These are phyloP conservation scores for Durotheca rogersii DNA, from an alignment of 495 filamentous ascomycete species.

Conservation along the genomic window DNA sequence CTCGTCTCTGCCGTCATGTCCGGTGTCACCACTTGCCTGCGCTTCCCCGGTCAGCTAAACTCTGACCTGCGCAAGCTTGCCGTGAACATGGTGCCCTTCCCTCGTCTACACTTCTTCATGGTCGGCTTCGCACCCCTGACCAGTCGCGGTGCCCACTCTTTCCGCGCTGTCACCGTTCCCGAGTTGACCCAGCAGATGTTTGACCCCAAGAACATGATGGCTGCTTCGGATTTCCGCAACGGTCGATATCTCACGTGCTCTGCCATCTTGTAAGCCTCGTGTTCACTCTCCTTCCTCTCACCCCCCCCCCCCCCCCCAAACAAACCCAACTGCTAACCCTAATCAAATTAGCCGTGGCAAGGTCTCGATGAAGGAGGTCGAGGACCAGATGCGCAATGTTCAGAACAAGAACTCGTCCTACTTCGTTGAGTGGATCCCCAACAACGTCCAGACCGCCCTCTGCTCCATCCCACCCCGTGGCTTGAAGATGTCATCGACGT, in stretches of 20 bases:
- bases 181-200: conserved; percentile 99
- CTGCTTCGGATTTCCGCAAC: conserved; percentile 98
- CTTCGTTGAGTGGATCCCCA: conserved; percentile 99
- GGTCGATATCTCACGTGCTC: conserved; percentile 99
- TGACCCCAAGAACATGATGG: conserved; percentile 99
- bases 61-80: conserved; percentile 99
- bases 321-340: conserved; percentile 40
- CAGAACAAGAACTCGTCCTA: conserved; percentile 99
- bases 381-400: conserved; percentile 99
- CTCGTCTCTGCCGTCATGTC: conserved; percentile 99
- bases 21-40: conserved; percentile 95
- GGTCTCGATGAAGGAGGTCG: conserved; percentile 99
- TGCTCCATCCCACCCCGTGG: conserved; percentile 98
- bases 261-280: conserved; percentile 75
- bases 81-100: conserved; percentile 99
- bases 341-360: conserved; percentile 76
- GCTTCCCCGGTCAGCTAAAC: conserved; percentile 99
- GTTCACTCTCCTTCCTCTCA: background rate
- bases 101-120: conserved; percentile 99
- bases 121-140: conserved; percentile 99
- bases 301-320: background rate
- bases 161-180: conserved; percentile 96
- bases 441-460: conserved; percentile 99
- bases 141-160: conserved; percentile 88
- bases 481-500: conserved; percentile 99